Evolutionary conservation across 208 protist genomes (phyloP), one percentile per base, ranked within the genome.

Genomic region (Wallacemonas sp.): DNA sequence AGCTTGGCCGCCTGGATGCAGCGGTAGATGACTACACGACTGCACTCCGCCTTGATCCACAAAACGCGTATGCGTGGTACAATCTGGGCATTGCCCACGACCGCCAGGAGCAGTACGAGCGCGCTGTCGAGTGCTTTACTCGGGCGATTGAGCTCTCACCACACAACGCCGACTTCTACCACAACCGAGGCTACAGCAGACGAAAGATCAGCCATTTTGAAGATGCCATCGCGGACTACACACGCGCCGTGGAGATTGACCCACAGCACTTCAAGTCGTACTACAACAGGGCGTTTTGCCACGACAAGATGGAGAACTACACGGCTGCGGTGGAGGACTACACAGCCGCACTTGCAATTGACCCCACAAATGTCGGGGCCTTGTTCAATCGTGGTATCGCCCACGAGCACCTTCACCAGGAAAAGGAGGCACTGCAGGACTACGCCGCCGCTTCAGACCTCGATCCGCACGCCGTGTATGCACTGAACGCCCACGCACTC

Each of bases 211-310:
- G 77, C 1, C 38, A 80, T 22, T 90, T 86, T 66, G 62, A 67
- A 17, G 66, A 70, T 31, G 91, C 93, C 21, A 91, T 96, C 45
- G 61, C 61, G 12, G 93, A 97, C 71, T 97, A 96, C 79, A 84
- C 77, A 1, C 61, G 33, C 12, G 82, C 87, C 22, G 80, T 96
- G 34, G 60, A 55, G 1, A 11, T 97, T 2, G 80, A 97, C 70
- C 67, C 78, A 0, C 41, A 70, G 12, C 91, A 97, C 65, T 96
- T 98, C 77, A 97, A 97, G 64, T 89, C 94, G 12, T 81, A 84
- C 73, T 97, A 96, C 72, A 98, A 98, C 80, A 77, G 94, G 21
- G 96, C 88, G n/a, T 96, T 90, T 66, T 88, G 78, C 49, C 89
- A 82, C 62, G 89, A 91, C 70, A 90, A 92, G 58, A 34, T 96